Conservation (phyloP, 2,329 filamentous ascomycete species). For the Paraconiothyrium brasiliense region DNA sequence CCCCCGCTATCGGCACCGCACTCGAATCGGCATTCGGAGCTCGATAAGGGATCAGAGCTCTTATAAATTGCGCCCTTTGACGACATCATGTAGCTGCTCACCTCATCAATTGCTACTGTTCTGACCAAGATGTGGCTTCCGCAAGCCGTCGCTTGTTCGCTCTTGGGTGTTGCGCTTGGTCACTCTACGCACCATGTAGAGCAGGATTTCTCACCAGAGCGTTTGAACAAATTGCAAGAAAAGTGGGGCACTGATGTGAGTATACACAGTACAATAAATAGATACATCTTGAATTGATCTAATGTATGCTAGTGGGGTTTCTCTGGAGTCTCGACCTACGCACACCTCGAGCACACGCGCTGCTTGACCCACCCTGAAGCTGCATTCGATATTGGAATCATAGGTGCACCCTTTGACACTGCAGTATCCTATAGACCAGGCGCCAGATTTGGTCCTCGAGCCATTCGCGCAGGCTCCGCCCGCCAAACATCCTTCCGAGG, state of each 20-base stretch:
- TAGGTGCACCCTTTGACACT: constrained; percentile 62
- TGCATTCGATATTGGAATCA: constrained; percentile 58
- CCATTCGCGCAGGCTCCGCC: constrained; percentile 83
- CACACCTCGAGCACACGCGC: constrained; percentile 58
- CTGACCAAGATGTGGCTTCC: constrained; percentile 24
- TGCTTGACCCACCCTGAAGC: constrained; percentile 58
- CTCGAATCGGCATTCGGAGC: constrained; percentile 21
- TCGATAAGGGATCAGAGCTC: constrained; percentile 9
- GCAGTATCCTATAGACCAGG: constrained; percentile 56
- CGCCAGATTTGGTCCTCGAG: constrained; percentile 82
- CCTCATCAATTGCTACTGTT: background rate
- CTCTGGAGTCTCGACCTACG: constrained; percentile 71
- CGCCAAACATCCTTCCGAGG: constrained; percentile 82
- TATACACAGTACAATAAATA: background rate
- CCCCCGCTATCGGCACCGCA: constrained; percentile 24
- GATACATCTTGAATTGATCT: background rate
- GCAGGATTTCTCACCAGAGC: constrained; percentile 41
- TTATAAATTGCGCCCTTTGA: constrained; percentile 35
- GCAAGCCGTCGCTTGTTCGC: constrained; percentile 20
- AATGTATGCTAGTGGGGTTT: constrained; percentile 66
- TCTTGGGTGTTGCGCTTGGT: constrained; percentile 31
- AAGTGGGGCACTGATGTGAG: constrained; percentile 55
- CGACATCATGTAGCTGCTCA: constrained; percentile 9
- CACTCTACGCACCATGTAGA: constrained; percentile 43
- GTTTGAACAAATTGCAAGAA: constrained; percentile 44